Base-by-base conservation (phyloP, 805 yeast genomes). In the Dipodascopsis tothii region DNA sequence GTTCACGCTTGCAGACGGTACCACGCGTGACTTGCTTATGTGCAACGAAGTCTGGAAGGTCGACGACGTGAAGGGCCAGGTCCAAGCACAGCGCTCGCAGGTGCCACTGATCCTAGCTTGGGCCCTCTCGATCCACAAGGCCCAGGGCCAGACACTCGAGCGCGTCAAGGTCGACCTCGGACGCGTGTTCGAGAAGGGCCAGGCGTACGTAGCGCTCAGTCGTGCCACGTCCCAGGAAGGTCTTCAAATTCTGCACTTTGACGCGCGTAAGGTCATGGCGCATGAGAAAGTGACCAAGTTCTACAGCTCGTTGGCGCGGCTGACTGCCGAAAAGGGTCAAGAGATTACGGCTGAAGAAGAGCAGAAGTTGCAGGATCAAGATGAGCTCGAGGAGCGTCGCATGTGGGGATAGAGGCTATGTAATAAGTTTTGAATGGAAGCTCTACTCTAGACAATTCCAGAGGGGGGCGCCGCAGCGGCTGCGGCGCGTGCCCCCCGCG, bases 51-150 rank as follows among this genome's bases (percentile, higher is more conserved):
- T 70, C 11, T 90, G 96, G 86, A 73, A 72, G 0, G 69, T 84
- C 19, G 90, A 81, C 51, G 94, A 86, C 61, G 86, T 82, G 40
- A 65, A 71, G 20, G 85, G 81, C 18, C 69, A 69, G 5, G 75
- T 81, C 0, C 53, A 85, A 11, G 95, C 84, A 0, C 70, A 81
- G 1, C 70, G 96, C 55, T 69, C 71, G 0, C 98, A 92, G 58
- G 54, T 92, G 2, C 98, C 98, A 0, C 65, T 92, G 41, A 79
- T 90, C 55, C 67, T 88, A n/a, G 95, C 98, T 0, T 92, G 97
- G 96, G 87, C 98, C 0, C 64, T 92, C 35, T 87, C 96, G 0
- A 88, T 92, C 36, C 98, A 92, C 60, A 90, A 92, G 65, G 80
- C 96, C 0, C 98, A 90, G 61, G 98, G 98, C 1, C 88, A 90